Evolutionary conservation across 208 protist species (phyloP).

Genomic region (Trypanosoma platydactyli): DNA sequence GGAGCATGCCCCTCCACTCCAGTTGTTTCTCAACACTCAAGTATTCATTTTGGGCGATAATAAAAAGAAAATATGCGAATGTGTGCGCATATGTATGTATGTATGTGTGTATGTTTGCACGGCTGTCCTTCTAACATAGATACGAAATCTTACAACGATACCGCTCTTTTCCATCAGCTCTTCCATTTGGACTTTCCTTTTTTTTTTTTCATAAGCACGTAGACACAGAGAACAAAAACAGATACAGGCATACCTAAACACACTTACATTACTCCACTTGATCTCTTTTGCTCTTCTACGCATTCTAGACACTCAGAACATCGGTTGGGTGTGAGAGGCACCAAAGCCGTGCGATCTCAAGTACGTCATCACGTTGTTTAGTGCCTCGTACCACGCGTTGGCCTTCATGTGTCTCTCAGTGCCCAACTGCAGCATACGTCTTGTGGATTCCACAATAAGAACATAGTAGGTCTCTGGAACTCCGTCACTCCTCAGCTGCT

Average conservation of each 20-base stretch:
- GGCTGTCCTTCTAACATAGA: too few relatives aligned
- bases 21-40: too few relatives aligned
- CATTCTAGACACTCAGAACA: neutral
- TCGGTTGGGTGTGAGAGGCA: neutral
- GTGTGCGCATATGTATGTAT: too few relatives aligned
- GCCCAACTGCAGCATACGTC: conserved; percentile 67
- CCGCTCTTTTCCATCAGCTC: too few relatives aligned
- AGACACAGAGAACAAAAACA: conserved; percentile 1
- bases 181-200: too few relatives aligned
- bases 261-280: neutral
- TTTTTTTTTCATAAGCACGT: neutral
- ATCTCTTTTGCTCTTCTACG: neutral
- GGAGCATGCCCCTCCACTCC: too few relatives aligned
- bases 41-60: too few relatives aligned
- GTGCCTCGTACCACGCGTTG: conserved; percentile 77
- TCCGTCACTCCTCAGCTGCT: conserved; percentile 48
- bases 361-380: conserved; percentile 75
- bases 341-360: conserved; percentile 34
- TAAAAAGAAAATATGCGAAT: too few relatives aligned
- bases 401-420: conserved; percentile 70
- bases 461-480: conserved; percentile 69
- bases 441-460: conserved; percentile 64
- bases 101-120: too few relatives aligned
- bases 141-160: too few relatives aligned
- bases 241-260: neutral